Evolutionary conservation across 345 rosid genomes (phyloP).

Genomic region (Hevea brasiliensis): DNA sequence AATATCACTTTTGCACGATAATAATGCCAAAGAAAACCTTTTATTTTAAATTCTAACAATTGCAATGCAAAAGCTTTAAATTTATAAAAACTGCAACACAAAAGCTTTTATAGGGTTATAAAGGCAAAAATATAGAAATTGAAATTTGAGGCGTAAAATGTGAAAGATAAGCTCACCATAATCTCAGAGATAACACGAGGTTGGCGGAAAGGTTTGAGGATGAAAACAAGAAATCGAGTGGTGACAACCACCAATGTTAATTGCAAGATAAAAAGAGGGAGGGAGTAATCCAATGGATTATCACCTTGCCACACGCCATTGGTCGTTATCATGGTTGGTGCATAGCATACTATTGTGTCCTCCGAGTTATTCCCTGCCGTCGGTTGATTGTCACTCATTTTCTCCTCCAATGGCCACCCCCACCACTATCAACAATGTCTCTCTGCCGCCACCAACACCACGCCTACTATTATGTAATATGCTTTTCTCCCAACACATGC

Average conservation of each 20-base stretch:
- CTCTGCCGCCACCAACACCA: too few relatives aligned
- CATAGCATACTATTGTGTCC: constrained; percentile 67
- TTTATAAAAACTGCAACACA: too few relatives aligned
- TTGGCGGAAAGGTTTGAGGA: constrained; percentile 84
- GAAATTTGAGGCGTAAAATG: too few relatives aligned
- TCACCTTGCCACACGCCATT: constrained; percentile 99
- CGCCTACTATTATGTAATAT: too few relatives aligned
- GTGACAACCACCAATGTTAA: constrained; percentile 62
- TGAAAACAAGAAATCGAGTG: constrained; percentile 67
- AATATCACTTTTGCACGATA: too few relatives aligned
- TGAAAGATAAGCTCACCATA: constrained; percentile 42
- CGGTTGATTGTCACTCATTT: not conserved
- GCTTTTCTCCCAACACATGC: too few relatives aligned
- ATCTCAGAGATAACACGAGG: constrained; percentile 92
- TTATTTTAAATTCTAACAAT: too few relatives aligned
- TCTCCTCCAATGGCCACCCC: not conserved
- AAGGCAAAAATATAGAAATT: too few relatives aligned
- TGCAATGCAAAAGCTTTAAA: too few relatives aligned
- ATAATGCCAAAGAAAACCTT: too few relatives aligned
- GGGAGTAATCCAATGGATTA: constrained; percentile 83
- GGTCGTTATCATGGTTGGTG: constrained; percentile 89
- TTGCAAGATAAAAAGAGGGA: constrained; percentile 90
- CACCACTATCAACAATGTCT: too few relatives aligned
- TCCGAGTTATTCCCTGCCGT: constrained; percentile 15
- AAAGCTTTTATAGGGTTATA: too few relatives aligned